phyloP scores from a whole-genome alignment of 2,329 filamentous ascomycete species.

The Colletotrichum sublineola region DNA sequence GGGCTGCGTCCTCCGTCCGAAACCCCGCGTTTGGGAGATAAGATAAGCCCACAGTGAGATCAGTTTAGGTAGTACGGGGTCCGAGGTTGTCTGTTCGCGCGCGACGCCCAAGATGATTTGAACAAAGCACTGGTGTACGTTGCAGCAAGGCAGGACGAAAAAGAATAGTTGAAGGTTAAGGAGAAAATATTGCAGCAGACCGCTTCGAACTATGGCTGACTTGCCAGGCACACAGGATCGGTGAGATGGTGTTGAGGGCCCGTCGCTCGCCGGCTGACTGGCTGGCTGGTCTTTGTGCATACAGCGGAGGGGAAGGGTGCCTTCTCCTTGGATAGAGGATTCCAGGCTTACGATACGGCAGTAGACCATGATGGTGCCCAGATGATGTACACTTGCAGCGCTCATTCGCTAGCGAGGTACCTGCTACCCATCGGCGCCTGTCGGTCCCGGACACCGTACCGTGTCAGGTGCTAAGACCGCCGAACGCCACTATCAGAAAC shows the following conservation, averaged over 20 bases:
- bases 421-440: conserved; percentile 17
- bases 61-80: conserved; percentile 25
- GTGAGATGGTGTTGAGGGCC: conserved; percentile 41
- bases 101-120: conserved; percentile 26
- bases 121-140: conserved; percentile 20
- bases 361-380: conserved; percentile 4
- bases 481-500: conserved; percentile 18
- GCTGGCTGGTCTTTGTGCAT: conserved; percentile 38
- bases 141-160: not conserved
- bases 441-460: conserved; percentile 32
- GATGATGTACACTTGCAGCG: conserved; percentile 34
- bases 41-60: conserved; percentile 38
- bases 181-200: conserved; percentile 27
- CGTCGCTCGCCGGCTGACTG: conserved; percentile 14
- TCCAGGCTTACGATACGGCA: conserved; percentile 31
- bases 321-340: conserved; percentile 4
- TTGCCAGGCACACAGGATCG: conserved; percentile 40
- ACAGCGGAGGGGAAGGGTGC: not conserved
- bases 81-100: conserved; percentile 41
- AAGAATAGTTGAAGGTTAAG: conserved; percentile 14
- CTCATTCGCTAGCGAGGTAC: conserved; percentile 19
- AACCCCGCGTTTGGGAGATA: conserved; percentile 42
- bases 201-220: conserved; percentile 35
- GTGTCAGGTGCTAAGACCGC: conserved; percentile 34
- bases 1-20: conserved; percentile 39